Conservation (phyloP, 208 protist genomes). For the Zelonia costaricensis region DNA sequence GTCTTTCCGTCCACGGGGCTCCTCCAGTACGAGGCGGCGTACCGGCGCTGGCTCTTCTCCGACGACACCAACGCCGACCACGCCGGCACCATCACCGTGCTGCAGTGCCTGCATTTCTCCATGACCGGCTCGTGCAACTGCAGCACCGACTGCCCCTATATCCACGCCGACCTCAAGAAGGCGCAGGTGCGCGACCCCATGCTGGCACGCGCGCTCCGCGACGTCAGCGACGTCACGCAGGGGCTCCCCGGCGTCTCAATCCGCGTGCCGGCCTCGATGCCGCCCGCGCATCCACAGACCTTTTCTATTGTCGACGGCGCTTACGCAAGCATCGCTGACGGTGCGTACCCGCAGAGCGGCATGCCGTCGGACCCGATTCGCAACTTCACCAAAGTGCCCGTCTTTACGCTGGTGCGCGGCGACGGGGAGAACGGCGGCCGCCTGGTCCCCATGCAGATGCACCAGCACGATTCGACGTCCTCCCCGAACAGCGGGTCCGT, state of each 20-base stretch:
- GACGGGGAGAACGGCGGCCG: constrained; percentile 16
- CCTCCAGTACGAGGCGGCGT: constrained; percentile 46
- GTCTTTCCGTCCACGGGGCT: constrained; percentile 40
- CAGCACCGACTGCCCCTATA: constrained; percentile 36
- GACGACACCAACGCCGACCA: constrained; percentile 22
- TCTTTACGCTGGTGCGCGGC: constrained; percentile 19
- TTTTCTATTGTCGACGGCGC: constrained; percentile 6
- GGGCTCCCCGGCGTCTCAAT: constrained; percentile 1
- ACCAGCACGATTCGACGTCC: neutral
- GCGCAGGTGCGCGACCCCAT: constrained; percentile 48
- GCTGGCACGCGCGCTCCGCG: constrained; percentile 38
- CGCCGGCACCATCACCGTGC: constrained; percentile 27
- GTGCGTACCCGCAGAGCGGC: constrained; percentile 2
- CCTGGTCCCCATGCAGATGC: constrained; percentile 11
- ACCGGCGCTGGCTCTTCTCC: constrained; percentile 55
- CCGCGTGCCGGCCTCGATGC: constrained; percentile 7
- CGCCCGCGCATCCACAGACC: constrained; percentile 7
- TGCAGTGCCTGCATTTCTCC: constrained; percentile 42
- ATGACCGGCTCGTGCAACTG: constrained; percentile 36
- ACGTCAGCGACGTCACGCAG: constrained; percentile 31
- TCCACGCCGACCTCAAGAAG: constrained; percentile 41
- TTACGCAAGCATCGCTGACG: constrained; percentile 11
- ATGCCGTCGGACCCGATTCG: constrained; percentile 4
- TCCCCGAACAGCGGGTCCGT: neutral
- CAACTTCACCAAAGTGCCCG: constrained; percentile 16